A percentile compares a stretch with the other conserved stretches of the same genome.
These are phyloP conservation scores for Ogataea ramenticola DNA, from an alignment of 805 yeast genomes.

Conservation along the genomic window DNA sequence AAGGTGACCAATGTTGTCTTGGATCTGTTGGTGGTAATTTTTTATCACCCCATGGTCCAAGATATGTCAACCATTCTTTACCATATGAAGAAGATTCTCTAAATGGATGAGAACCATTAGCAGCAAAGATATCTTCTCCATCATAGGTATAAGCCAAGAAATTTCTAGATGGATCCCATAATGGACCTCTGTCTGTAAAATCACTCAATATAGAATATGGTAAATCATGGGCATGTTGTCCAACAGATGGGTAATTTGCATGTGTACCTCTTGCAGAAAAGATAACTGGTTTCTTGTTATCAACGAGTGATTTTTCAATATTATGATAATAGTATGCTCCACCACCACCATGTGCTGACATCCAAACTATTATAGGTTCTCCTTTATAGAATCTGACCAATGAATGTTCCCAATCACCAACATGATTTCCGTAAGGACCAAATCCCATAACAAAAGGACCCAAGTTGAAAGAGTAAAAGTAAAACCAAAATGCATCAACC, in stretches of 20 bases:
- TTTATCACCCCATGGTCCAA: constrained; percentile 90
- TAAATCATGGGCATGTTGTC: constrained; percentile 91
- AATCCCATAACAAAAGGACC: constrained; percentile 97
- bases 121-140: constrained; percentile 44
- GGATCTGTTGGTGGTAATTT: constrained; percentile 60
- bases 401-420: constrained; percentile 98
- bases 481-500: constrained; percentile 96
- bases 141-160: constrained; percentile 76
- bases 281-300: constrained; percentile 56
- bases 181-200: constrained; percentile 89
- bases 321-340: constrained; percentile 78
- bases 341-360: constrained; percentile 98
- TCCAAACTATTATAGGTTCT: constrained; percentile 79
- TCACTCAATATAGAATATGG: constrained; percentile 89
- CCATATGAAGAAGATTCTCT: constrained; percentile 45
- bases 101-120: constrained; percentile 39
- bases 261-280: constrained; percentile 95
- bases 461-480: constrained; percentile 85
- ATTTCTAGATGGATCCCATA: constrained; percentile 90
- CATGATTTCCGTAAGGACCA: constrained; percentile 96
- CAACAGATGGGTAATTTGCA: constrained; percentile 93
- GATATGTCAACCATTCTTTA: constrained; percentile 64
- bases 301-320: constrained; percentile 52
- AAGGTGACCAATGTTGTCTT: constrained; percentile 80
- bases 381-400: constrained; percentile 79